Evolutionary conservation across 2,329 filamentous ascomycete genomes (phyloP).

Genomic region (Fusarium newnesense): DNA sequence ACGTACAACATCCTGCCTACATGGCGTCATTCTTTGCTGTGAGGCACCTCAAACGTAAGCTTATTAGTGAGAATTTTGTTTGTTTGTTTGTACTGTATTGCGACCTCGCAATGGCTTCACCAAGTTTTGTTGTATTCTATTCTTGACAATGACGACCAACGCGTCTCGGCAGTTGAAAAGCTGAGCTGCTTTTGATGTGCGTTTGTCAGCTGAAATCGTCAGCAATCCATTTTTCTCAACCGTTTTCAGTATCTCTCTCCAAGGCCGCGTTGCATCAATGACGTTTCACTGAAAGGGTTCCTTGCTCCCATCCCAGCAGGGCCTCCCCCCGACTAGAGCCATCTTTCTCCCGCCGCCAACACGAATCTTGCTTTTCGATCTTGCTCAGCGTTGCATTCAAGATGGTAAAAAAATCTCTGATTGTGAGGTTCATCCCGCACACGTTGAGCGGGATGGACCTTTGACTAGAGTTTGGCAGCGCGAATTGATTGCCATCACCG

Average conservation of each 20-base stretch:
- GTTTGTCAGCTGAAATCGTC: neutral
- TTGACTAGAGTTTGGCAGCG: neutral
- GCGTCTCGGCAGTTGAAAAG: slow-evolving; percentile 13
- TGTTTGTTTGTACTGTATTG: neutral
- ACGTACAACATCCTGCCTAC: neutral
- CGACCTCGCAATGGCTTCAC: neutral
- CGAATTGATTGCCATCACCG: slow-evolving; percentile 6
- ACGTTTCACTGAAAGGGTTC: slow-evolving; percentile 8
- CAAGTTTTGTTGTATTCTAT: neutral
- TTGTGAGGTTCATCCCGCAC: neutral
- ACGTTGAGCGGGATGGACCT: neutral
- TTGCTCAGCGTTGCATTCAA: slow-evolving; percentile 18
- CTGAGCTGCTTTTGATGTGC: neutral
- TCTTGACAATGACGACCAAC: neutral
- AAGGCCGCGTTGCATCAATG: slow-evolving; percentile 23
- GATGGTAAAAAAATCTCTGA: slow-evolving; percentile 1
- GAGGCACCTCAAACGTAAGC: slow-evolving; percentile 3
- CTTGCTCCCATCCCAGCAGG: slow-evolving; percentile 12
- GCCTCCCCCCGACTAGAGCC: slow-evolving; percentile 13
- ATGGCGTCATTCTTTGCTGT: slow-evolving; percentile 24
- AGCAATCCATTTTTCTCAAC: slow-evolving; percentile 4
- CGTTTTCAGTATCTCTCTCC: neutral
- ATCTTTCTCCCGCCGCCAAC: slow-evolving; percentile 19
- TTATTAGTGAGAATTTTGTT: neutral
- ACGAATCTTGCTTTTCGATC: slow-evolving; percentile 8